These are phyloP conservation scores for Ajuga chamaepitys DNA, from an alignment of 257 asterid genomes.

Conservation along the genomic window DNA sequence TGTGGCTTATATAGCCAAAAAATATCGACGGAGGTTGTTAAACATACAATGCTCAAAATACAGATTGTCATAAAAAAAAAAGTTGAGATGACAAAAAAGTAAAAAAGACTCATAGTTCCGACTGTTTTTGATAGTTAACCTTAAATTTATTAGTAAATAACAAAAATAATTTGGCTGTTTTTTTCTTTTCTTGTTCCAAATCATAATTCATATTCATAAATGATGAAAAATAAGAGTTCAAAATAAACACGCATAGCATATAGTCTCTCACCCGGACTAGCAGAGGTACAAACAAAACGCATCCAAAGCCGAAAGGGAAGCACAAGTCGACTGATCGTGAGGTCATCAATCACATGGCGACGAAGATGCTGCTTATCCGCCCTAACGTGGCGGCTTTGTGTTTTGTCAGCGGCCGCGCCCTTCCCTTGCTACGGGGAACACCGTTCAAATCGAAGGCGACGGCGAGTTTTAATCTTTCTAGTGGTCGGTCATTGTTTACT, in stretches of 20 bases:
- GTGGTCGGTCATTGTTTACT: conserved; percentile 7
- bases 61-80: too few relatives aligned
- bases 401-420: conserved; percentile 24
- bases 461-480: conserved; percentile 12
- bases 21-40: too few relatives aligned
- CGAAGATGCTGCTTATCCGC: conserved; percentile 41
- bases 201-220: too few relatives aligned
- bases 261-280: too few relatives aligned
- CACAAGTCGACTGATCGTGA: neutral
- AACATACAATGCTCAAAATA: too few relatives aligned
- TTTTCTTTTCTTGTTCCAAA: too few relatives aligned
- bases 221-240: neutral
- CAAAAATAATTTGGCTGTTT: too few relatives aligned
- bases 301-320: neutral
- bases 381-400: conserved; percentile 46
- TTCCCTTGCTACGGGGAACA: conserved; percentile 23
- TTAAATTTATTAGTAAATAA: too few relatives aligned
- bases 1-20: too few relatives aligned
- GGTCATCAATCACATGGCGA: conserved; percentile 22
- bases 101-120: too few relatives aligned
- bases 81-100: too few relatives aligned
- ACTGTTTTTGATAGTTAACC: too few relatives aligned
- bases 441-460: conserved; percentile 4
- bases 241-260: neutral
- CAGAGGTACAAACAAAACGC: neutral